Percentiles rank a stretch among this genome's conserved stretches.
These are phyloP conservation scores for Entomophthora muscae DNA, from an alignment of 371 early-diverging fungal species.

Conservation along the genomic window DNA sequence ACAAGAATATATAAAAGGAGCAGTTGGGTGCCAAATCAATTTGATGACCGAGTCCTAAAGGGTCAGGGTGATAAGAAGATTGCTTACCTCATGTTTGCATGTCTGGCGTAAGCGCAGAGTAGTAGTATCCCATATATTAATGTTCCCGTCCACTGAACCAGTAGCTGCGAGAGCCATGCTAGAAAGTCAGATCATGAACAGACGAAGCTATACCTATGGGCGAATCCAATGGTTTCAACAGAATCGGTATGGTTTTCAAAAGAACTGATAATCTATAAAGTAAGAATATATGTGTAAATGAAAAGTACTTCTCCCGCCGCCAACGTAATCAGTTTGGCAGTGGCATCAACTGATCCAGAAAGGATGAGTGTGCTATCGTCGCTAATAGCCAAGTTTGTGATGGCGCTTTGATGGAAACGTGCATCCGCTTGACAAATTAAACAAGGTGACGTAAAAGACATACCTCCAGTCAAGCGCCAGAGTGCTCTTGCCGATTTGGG, in stretches of 20 bases:
- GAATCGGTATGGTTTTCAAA: constrained; percentile 62
- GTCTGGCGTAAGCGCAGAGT: constrained; percentile 50
- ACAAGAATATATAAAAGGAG: constrained; percentile 42
- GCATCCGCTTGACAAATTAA: constrained; percentile 45
- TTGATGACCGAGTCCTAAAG: constrained; percentile 65
- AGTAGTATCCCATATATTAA: constrained; percentile 74
- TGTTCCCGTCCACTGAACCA: constrained; percentile 72
- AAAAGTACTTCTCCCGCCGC: neutral
- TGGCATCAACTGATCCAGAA: constrained; percentile 65
- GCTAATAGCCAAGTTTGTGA: constrained; percentile 57
- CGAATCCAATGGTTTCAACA: constrained; percentile 58
- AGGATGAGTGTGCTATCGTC: constrained; percentile 56
- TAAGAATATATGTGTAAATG: neutral
- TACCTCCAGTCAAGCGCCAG: constrained; percentile 9
- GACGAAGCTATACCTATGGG: constrained; percentile 24
- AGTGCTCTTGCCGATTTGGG: constrained; percentile 66
- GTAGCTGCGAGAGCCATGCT: constrained; percentile 59
- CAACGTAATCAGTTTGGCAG: constrained; percentile 11
- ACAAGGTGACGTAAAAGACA: neutral
- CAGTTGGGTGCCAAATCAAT: constrained; percentile 36
- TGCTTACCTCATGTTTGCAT: constrained; percentile 24
- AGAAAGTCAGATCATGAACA: neutral
- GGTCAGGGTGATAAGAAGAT: neutral
- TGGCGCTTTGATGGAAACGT: constrained; percentile 71
- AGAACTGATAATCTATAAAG: constrained; percentile 40